Evolutionary conservation across 2,329 filamentous ascomycete genomes (phyloP), one percentile per base, ranked within the genome.

Genomic region (Neoarthrinium moseri): DNA sequence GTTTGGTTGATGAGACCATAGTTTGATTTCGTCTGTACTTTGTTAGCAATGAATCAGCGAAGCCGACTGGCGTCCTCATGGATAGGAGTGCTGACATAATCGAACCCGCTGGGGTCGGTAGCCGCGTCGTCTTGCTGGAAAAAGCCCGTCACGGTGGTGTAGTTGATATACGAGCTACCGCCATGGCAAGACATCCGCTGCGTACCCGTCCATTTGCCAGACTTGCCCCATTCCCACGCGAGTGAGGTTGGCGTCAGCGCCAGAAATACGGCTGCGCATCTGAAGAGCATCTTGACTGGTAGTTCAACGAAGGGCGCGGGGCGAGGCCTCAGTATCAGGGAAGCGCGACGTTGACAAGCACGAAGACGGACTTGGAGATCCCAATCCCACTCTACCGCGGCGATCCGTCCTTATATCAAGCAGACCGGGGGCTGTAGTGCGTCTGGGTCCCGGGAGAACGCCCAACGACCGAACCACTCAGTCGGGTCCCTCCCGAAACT

Each of bases 1-100:
- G 74, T 73, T 38, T 76, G 75, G 56, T 85, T 75, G 51, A 88
- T 73, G 18, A 89, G 70, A 22, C 85, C 86, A 57, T 86, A 85
- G 66, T 86, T 87, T 46, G 67, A 69, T 23, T 72, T 65, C 21
- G 75, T 79, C 81, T 86, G 47, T 17, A 39, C 29, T 41, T 48
- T 20, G 33, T 55, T 30, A 43, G 52, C 43, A 22, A 35, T 22
- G 12, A 5, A 7, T 12, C n/a, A n/a, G n/a, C n/a, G n/a, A n/a
- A n/a, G n/a, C n/a, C n/a, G n/a, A n/a, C n/a, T n/a, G n/a, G 10
- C 13, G 24, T 23, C 4, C 6, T 13, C n/a, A 5, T 36, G 5
- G 34, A 21, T 15, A 35, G 4, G 10, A 13, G 39, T 46, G 57
- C 73, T 57, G 62, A 87, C 83, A 57, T 86, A 87, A 63, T 86